phyloP scores from a whole-genome alignment of 2,329 filamentous ascomycete genomes.

The Sclerotinia borealis region DNA sequence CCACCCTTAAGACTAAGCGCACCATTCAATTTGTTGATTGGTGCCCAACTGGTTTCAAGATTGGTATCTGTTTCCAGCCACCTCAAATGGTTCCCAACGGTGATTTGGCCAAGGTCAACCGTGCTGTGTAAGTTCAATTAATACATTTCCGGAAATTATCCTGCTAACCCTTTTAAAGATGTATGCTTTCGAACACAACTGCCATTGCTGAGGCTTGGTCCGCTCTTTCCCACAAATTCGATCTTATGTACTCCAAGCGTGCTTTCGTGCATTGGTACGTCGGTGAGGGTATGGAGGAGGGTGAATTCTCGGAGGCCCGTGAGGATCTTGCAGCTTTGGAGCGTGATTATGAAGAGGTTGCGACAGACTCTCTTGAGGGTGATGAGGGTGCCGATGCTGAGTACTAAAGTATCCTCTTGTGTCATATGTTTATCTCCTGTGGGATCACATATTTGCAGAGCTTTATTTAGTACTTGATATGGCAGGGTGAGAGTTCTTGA shows the following conservation, averaged over 20 bases:
- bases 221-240: conserved; percentile 60
- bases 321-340: conserved; percentile 61
- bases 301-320: conserved; percentile 60
- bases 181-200: conserved; percentile 63
- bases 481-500: conserved; percentile 25
- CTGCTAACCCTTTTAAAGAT: too few species aligned
- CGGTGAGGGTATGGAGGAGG: conserved; percentile 65
- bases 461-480: conserved; percentile 28
- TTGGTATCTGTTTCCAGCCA: conserved; percentile 99
- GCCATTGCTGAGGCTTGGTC: conserved; percentile 61
- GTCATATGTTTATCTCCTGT: conserved; percentile 26
- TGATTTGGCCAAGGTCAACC: not conserved
- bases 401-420: conserved; percentile 22
- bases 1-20: conserved; percentile 57
- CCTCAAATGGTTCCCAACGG: conserved; percentile 82
- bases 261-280: conserved; percentile 69
- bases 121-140: too few species aligned
- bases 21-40: conserved; percentile 84
- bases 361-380: conserved; percentile 46
- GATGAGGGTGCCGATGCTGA: conserved; percentile 60
- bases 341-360: conserved; percentile 60
- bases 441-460: conserved; percentile 29
- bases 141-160: too few species aligned
- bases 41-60: conserved; percentile 99
- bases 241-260: conserved; percentile 64